Evolutionary conservation across 1,284 basidiomycete genomes (phyloP), one percentile per base, ranked within the genome.

Genomic region (Cutaneotrichosporon spelunceum): DNA sequence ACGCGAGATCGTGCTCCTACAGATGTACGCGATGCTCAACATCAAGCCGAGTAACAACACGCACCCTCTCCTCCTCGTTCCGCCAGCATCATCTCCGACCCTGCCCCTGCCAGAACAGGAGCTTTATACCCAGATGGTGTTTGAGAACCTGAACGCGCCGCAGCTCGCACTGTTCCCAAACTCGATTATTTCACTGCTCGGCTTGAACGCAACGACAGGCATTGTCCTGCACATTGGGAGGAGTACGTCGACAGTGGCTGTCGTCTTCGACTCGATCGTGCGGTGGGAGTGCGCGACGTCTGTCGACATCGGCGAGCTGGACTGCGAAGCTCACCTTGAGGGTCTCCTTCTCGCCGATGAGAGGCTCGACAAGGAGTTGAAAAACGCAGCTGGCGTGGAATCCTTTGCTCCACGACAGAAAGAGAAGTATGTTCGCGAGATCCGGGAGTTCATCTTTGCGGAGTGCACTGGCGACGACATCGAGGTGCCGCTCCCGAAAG

Each of bases 131-230:
- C 91, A 91, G 73, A 83, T 93, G 60, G 93, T 96, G 75, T 99
- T 98, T 73, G 94, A 98, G 75, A 85, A 88, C n/a, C 91, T 97
- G 83, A 96, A 97, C 74, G 87, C 89, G 48, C 90, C 95, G 4
- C 89, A 87, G 29, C 86, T 97, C 66, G 85, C 86, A 48, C 82
- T 96, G 67, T 82, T 95, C 47, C 90, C 95, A 65, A 86, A 91
- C 2, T 88, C 94, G 6, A 85, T 95, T 71, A 86, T 89, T 4
- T 88, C 91, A 64, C 82, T 93, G 59, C 96, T 89, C 78, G 88
- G 91, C 23, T 86, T 87, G n/a, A 89, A 88, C 67, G 83, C 84
- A 36, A 83, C 91, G 63, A 88, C 82, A 57, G 93, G 91, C 34
- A 80, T 95, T 55, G 86, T 94, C 30, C 83, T 98, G 56, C 93